These are phyloP conservation scores for Colletotrichum truncatum DNA, from an alignment of 2,329 filamentous ascomycete genomes.

Conservation along the genomic window DNA sequence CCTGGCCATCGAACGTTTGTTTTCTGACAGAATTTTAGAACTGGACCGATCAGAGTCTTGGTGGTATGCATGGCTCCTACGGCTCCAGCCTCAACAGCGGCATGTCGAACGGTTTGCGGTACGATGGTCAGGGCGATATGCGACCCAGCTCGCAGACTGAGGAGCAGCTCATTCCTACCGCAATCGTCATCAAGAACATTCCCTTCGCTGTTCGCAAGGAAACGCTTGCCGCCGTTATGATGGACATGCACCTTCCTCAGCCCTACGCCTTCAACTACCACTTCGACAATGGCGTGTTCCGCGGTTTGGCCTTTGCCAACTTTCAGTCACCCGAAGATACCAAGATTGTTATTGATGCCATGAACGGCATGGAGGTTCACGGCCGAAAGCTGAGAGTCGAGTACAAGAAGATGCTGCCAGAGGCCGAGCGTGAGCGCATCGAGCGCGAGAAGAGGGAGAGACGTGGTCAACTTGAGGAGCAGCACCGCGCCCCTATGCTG, in stretches of 20 bases:
- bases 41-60: slow-evolving; percentile 60
- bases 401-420: slow-evolving; percentile 99
- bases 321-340: slow-evolving; percentile 97
- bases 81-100: slow-evolving; percentile 38
- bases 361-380: slow-evolving; percentile 96
- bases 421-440: slow-evolving; percentile 93
- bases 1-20: not conserved
- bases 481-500: slow-evolving; percentile 82
- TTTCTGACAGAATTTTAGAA: slow-evolving; percentile 44
- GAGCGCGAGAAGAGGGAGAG: slow-evolving; percentile 97
- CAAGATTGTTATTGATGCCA: slow-evolving; percentile 86
- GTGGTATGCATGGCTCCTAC: slow-evolving; percentile 50
- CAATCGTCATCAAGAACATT: slow-evolving; percentile 99
- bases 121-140: slow-evolving; percentile 42
- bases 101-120: slow-evolving; percentile 54
- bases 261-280: slow-evolving; percentile 99
- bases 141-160: slow-evolving; percentile 53
- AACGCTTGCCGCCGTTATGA: slow-evolving; percentile 91
- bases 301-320: slow-evolving; percentile 96
- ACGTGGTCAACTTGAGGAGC: slow-evolving; percentile 94
- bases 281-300: slow-evolving; percentile 97
- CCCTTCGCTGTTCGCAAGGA: slow-evolving; percentile 99
- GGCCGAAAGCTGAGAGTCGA: slow-evolving; percentile 95
- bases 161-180: slow-evolving; percentile 95
- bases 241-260: slow-evolving; percentile 89